Evolutionary conservation across 2,329 filamentous ascomycete genomes (phyloP).

Genomic region (Blumeria graminis): DNA sequence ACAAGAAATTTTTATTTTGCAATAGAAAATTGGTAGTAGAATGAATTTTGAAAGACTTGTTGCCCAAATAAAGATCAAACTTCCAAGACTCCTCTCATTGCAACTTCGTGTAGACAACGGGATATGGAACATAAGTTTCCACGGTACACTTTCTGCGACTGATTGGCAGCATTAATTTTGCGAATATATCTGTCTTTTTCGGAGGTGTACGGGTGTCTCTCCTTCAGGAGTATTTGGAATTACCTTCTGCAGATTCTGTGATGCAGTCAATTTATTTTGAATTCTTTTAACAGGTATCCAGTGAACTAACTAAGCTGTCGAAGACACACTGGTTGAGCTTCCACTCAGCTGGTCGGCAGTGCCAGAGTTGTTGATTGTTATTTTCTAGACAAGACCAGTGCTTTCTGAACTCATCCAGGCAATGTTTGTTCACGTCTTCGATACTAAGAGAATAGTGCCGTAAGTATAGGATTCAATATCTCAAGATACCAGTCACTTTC

Average conservation of each 20-base stretch:
- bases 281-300: neutral
- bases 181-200: conserved; percentile 30
- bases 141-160: too few species aligned
- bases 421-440: conserved; percentile 89
- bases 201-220: conserved; percentile 49
- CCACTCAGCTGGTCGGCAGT: conserved; percentile 74
- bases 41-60: too few species aligned
- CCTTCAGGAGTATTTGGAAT: conserved; percentile 50
- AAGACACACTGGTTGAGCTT: conserved; percentile 88
- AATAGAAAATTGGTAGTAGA: too few species aligned
- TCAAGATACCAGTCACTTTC: too few species aligned
- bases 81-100: too few species aligned
- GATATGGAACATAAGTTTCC: too few species aligned
- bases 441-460: conserved; percentile 29
- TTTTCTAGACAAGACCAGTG: conserved; percentile 94
- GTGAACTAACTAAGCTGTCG: conserved; percentile 60
- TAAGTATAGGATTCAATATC: neutral
- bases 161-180: conserved; percentile 4
- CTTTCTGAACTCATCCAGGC: conserved; percentile 67
- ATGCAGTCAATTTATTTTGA: neutral
- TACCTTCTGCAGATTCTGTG: conserved; percentile 55
- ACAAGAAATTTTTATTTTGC: too few species aligned
- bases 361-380: conserved; percentile 95
- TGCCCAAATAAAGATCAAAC: too few species aligned
- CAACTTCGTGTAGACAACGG: too few species aligned